phyloP scores from a whole-genome alignment of 2,329 filamentous ascomycete genomes.

The Hypoxylon sp. region DNA sequence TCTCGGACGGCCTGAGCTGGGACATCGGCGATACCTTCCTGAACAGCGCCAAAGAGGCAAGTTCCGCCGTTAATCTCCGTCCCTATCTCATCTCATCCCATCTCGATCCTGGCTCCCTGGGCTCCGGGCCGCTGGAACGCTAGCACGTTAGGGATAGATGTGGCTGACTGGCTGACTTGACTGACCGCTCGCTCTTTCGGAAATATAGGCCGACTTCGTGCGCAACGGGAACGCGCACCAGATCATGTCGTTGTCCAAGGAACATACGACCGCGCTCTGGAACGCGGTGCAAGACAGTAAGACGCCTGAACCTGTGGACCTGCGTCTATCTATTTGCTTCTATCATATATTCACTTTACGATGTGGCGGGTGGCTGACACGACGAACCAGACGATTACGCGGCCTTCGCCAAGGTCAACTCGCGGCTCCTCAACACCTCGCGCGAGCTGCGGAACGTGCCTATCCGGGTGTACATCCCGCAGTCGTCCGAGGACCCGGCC shows the following conservation, averaged over 20 bases:
- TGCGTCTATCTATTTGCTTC: not conserved
- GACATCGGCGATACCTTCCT: constrained; percentile 73
- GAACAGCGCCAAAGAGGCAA: constrained; percentile 73
- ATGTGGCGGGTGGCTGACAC: constrained; percentile 15
- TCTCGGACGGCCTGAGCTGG: constrained; percentile 68
- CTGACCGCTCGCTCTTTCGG: not conserved
- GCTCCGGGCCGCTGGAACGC: not conserved
- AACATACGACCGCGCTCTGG: constrained; percentile 87
- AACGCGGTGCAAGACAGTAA: constrained; percentile 79
- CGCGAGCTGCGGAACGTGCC: constrained; percentile 85
- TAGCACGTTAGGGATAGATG: constrained; percentile 21
- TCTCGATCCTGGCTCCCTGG: not conserved
- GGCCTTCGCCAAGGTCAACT: constrained; percentile 80
- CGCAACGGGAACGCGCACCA: constrained; percentile 89
- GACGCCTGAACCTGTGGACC: constrained; percentile 44
- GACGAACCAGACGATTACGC: constrained; percentile 73
- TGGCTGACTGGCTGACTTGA: not conserved
- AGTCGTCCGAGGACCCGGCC: constrained; percentile 58
- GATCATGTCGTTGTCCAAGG: constrained; percentile 89
- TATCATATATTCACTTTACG: not conserved
- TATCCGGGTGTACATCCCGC: constrained; percentile 85
- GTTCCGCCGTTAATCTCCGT: constrained; percentile 39
- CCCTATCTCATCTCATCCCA: not conserved
- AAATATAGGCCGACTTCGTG: constrained; percentile 79
- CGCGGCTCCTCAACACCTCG: constrained; percentile 80